Evolutionary conservation across 495 filamentous ascomycete species (phyloP), one percentile per base, ranked within the genome.

Genomic region (Neohortaea acidophila): DNA sequence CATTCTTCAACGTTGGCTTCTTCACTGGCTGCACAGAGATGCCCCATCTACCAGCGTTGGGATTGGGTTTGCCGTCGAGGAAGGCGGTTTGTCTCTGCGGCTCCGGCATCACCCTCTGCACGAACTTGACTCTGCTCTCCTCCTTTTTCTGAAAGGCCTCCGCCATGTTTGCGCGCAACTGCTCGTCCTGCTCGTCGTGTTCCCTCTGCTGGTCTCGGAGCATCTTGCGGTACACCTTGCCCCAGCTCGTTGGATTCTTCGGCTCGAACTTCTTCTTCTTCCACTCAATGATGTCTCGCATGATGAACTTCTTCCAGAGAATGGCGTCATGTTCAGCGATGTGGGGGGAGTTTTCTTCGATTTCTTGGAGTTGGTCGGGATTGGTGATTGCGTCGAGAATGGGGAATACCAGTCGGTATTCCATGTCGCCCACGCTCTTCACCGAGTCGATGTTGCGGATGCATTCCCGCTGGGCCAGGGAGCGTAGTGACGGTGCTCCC

Each of bases 221-320:
- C 33, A 59, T 27, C 26, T 51, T 53, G 1, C 33, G 15, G 54
- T 85, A 84, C 8, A 80, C 54, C 26, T 76, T 68, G 40, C 72
- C 70, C 77, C 77, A 83, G 27, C 65, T 67, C 10, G 62, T 56
- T 0, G 70, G 62, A 36, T 74, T 58, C 31, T 64, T 59, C 10
- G 77, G 79, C 14, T 69, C 38, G 21, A 68, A 64, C 34, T 65
- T 65, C 48, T 70, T 67, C n/a, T 38, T 51, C 6, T 73, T 54
- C 68, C 71, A 79, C 27, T 63, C 56, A 2, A 72, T 72, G 39
- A 82, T 71, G 48, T 83, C 75, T 20, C 73, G 67, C 28, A 67
- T 70, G 52, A 85, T 79, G 53, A 84, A 71, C 9, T 66, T 60
- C 2, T 64, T 48, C 80, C 80, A 85, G 30, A 83, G 54, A 48